Conservation (phyloP, 2,329 filamentous ascomycete genomes). For the Beauveria sp. region DNA sequence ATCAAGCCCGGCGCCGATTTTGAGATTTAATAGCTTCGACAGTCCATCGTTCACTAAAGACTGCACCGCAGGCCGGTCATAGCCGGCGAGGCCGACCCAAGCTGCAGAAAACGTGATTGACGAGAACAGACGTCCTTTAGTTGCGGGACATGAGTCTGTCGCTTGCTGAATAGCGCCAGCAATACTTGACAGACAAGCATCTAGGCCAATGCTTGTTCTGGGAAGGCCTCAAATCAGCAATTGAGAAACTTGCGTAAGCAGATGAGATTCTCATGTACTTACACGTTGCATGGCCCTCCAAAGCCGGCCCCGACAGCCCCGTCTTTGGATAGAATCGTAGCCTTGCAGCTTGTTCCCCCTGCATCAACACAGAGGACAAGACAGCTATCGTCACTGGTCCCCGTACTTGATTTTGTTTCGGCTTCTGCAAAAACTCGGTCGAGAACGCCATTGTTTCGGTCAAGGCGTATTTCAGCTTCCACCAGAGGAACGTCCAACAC, state of each 20-base stretch:
- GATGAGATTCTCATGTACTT: constrained; percentile 12
- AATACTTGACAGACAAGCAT: constrained; percentile 21
- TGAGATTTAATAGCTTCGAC: constrained; percentile 21
- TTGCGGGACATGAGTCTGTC: constrained; percentile 12
- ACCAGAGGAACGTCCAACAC: constrained; percentile 11
- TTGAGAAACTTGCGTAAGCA: neutral
- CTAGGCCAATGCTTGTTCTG: constrained; percentile 22
- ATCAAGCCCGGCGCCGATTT: constrained; percentile 16
- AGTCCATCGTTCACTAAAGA: constrained; percentile 21
- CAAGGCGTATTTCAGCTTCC: constrained; percentile 16
- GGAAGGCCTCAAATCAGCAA: neutral
- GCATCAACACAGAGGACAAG: constrained; percentile 33
- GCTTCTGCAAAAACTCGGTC: constrained; percentile 14
- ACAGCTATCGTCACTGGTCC: neutral
- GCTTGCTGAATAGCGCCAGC: constrained; percentile 21
- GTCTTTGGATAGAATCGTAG: constrained; percentile 22
- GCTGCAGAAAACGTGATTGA: constrained; percentile 20
- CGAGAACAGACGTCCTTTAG: constrained; percentile 9
- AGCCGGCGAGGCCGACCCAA: constrained; percentile 34
- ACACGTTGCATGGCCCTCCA: constrained; percentile 33
- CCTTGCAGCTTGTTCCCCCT: constrained; percentile 34
- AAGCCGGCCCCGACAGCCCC: constrained; percentile 22
- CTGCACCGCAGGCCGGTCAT: constrained; percentile 27
- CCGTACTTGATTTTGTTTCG: neutral
- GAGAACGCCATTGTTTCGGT: constrained; percentile 14